Base-by-base conservation (phyloP, 345 rosid genomes). In the Camelina sativa region DNA sequence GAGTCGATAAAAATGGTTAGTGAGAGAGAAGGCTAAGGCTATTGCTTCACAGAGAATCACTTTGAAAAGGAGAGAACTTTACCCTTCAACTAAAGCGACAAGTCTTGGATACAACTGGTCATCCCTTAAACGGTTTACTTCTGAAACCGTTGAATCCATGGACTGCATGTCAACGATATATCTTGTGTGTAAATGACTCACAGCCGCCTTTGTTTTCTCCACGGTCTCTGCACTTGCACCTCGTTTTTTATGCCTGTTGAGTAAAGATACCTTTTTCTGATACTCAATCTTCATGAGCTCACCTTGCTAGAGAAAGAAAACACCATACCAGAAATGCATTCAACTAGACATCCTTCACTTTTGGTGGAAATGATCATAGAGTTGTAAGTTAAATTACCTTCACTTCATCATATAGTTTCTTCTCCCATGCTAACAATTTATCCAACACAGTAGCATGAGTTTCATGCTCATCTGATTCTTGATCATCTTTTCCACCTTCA, bases 161-260 rank as follows among this genome's bases (percentile, higher is more conserved):
- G 99, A 92, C 59, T 95, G 99, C 99, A 95, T 92, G 78, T 95
- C 99, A 67, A 95, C 99, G 11, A 95, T 86, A 73, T 92, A 95
- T 81, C 90, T 87, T 0, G 98, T 92, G 64, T 92, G 98, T 67
- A 95, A 79, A 82, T 95, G 98, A 68, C 90, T 86, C 41, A 92
- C 99, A 1, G 94, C 96, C 11, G 97, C 97, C 76, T 92, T 95
- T 52, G 94, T 88, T 85, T 89, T 92, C 80, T 95, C 98, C 77
- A 92, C 73, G n/a, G 97, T 85, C 72, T 92, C 97, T 38, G 85
- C 80, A 81, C 84, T 79, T 25, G 88, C 85, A 52, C 87, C 87
- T 54, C 93, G 91, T 72, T 89, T 89, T 83, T 90, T 95, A 82
- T 86, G 94, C 82, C 81, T 88, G 81, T 83, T 89, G 35, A 95